Evolutionary conservation across 805 yeast species (phyloP), one percentile per base, ranked within the genome.

Genomic region (Huiozyma sinensis): DNA sequence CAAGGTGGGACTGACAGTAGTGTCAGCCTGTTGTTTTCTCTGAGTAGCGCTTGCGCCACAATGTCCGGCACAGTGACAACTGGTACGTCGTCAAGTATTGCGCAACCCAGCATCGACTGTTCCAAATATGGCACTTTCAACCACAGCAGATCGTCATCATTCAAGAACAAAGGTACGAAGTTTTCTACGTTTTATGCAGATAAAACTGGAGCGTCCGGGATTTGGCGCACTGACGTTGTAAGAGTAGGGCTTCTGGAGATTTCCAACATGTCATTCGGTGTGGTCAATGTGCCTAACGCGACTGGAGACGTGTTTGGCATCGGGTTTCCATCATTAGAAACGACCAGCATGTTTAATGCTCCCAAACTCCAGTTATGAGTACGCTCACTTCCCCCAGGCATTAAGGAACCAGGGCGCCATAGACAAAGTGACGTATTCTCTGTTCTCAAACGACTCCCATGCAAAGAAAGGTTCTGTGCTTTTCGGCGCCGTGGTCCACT

Each of bases 401-500:
- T 61, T 86, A 67, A 77, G 71, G 41, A 56, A 65, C 32, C 72
- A 73, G 43, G 89, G 89, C 0, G 40, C 73, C 36, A 82, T 79
- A 47, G 54, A 70, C 38, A 70, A 72, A 41, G 68, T 69, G 34
- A 75, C 75, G 1, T 84, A 81, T 58, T 82, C 90, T 0, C 65
- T 84, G 44, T 82, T 67, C 53, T 67, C 84, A 59, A 73, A 78
- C 51, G 61, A 64, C 3, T 61, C 62, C 33, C 63, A 75, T 0
- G 40, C 53, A 5, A 47, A 65, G 1, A 47, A 65, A 6, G 89
- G 87, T 5, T 61, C 69, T 12, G 66, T 83, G 13, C 58, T 83
- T 40, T 83, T 83, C 65, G 90, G 92, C 40, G 92, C 81, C 30
- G 71, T 79, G 29, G 90, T 83, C 54, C 74, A 72, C 46, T 70